Percentiles rank a stretch among this genome's conserved stretches.
phyloP scores from a whole-genome alignment of 2,329 filamentous ascomycete species.

The Ophiostoma himal-ulmi region DNA sequence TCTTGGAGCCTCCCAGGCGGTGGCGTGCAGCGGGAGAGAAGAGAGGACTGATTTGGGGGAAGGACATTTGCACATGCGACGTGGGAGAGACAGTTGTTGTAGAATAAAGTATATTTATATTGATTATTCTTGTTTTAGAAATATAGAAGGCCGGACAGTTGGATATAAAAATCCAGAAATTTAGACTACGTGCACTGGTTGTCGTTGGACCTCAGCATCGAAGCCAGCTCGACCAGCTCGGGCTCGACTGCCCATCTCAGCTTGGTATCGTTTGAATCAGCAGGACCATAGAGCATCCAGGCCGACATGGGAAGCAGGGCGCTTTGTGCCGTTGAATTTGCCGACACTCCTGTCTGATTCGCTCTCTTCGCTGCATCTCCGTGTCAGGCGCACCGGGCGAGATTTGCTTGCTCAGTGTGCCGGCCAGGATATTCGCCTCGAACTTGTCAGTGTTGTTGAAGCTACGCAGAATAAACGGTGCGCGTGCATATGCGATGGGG shows the following conservation, averaged over 20 bases:
- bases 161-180: neutral
- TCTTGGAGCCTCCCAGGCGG: slow-evolving; percentile 54
- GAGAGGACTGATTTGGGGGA: neutral
- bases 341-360: neutral
- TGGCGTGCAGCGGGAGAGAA: neutral
- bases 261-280: neutral
- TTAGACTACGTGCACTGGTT: neutral
- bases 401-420: neutral
- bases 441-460: neutral
- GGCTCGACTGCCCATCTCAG: neutral
- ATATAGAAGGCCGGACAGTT: too few relatives aligned
- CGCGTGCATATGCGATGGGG: neutral
- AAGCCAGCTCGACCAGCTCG: neutral
- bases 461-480: neutral
- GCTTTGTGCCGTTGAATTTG: neutral
- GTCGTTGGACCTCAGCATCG: neutral
- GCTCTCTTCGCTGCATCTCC: neutral
- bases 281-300: neutral
- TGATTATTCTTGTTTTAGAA: neutral
- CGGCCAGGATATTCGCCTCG: neutral
- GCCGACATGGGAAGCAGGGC: neutral
- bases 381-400: neutral
- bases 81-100: neutral
- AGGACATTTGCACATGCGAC: neutral
- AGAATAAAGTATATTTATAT: neutral